Evolutionary conservation across 805 yeast species (phyloP), one percentile per base, ranked within the genome.

Genomic region (Priceomyces medius): DNA sequence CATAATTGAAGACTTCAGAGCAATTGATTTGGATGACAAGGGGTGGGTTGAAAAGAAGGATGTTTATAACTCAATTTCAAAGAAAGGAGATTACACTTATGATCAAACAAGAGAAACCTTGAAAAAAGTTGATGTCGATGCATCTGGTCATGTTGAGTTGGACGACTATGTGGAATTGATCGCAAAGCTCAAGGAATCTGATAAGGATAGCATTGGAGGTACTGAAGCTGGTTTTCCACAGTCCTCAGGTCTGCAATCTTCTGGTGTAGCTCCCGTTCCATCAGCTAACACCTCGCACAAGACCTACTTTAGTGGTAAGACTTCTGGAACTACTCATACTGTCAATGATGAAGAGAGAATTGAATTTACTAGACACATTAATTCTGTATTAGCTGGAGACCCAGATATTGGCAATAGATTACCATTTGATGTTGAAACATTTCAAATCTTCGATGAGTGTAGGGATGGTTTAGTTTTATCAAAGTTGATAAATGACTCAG

Each of bases 391-490:
- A 44, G 81, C 89, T 4, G 98, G 95, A 14, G 99, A 93, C 62
- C 60, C 81, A 1, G 88, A 88, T 46, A 76, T 93, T 42, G 97
- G 96, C 19, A 70, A 75, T 45, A 73, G 96, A 51, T 68, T 93
- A 49, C 99, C 99, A 12, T 82, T 93, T 56, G 95, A 96, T 51
- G 81, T 95, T 7, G 96, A 93, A 48, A 83, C 88, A 39, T 93
- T 93, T 73, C 98, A 93, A 70, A 76, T 93, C 44, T 93, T 93
- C 58, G 99, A 93, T 64, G 98, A 93, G 66, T 88, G 96, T 68
- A 80, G 88, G 50, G 99, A 93, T 64, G 98, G 99, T 51, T 73
- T 93, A 55, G 89, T 93, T 20, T 73, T 93, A 43, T 89, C 98
- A 16, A 87, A 88, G 64, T 81, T 93, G 60, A 89, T 93, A 63